A percentile compares a stretch with the other conserved stretches of the same genome.
These are phyloP conservation scores for Exophiala xenobiotica DNA, from an alignment of 2,329 filamentous ascomycete genomes.

Conservation along the genomic window DNA sequence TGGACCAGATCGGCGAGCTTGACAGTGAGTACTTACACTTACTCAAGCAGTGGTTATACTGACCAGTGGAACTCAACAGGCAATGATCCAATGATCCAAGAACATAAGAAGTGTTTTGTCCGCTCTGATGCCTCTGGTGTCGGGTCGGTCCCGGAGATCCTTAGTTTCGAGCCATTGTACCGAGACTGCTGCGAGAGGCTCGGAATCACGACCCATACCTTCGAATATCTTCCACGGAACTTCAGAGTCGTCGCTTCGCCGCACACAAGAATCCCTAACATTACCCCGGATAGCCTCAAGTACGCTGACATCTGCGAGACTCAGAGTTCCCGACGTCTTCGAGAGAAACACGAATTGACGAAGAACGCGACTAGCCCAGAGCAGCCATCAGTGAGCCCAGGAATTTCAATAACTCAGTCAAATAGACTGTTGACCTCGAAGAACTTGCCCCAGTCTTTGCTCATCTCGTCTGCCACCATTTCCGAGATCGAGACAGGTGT, in stretches of 20 bases:
- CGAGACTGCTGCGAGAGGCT: neutral
- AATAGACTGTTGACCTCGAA: too few species aligned
- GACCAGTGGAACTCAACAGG: neutral
- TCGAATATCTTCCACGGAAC: neutral
- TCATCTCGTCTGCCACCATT: neutral
- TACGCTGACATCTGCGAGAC: neutral
- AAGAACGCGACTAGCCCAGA: neutral
- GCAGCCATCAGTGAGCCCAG: too few species aligned
- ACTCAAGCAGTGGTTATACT: neutral
- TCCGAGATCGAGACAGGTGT: neutral
- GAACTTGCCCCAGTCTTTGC: too few species aligned
- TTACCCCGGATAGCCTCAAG: neutral
- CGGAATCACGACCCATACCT: neutral
- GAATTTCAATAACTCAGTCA: too few species aligned
- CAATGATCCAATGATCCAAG: neutral
- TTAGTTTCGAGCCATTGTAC: neutral
- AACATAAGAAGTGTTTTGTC: constrained; percentile 1
- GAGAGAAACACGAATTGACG: neutral
- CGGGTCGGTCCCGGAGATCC: neutral
- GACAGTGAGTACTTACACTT: constrained; percentile 5
- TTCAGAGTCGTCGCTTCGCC: neutral
- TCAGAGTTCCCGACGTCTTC: neutral
- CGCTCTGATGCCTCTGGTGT: neutral
- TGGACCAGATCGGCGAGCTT: neutral
- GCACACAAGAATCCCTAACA: neutral